A percentile compares a stretch with the other conserved stretches of the same genome.
These are phyloP conservation scores for Macrophomina phaseolina DNA, from an alignment of 2,329 filamentous ascomycete species.

Conservation along the genomic window DNA sequence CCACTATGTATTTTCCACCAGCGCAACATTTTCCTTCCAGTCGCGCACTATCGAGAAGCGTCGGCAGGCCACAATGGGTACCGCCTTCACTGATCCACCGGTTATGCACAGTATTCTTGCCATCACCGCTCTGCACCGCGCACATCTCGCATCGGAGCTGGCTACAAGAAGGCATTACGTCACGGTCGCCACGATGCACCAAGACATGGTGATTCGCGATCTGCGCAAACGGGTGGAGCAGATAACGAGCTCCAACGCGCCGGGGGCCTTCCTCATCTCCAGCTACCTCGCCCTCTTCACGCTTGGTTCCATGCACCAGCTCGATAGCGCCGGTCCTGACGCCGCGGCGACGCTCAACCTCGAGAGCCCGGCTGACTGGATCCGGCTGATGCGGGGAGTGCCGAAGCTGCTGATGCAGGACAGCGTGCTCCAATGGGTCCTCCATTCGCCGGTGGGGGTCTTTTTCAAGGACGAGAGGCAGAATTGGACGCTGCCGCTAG, in stretches of 20 bases:
- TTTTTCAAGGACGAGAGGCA: neutral
- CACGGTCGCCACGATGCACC: neutral
- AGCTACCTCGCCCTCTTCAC: slow-evolving; percentile 9
- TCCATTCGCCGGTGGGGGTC: slow-evolving; percentile 3
- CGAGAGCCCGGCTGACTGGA: slow-evolving; percentile 2
- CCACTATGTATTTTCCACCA: slow-evolving; percentile 39
- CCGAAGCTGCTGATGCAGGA: slow-evolving; percentile 6
- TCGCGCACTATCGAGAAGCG: slow-evolving; percentile 31
- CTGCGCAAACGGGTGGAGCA: slow-evolving; percentile 2
- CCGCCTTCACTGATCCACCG: slow-evolving; percentile 50
- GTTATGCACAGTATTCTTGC: slow-evolving; percentile 52
- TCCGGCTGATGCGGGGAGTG: slow-evolving; percentile 13
- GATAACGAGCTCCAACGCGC: slow-evolving; percentile 10
- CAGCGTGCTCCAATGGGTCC: slow-evolving; percentile 13
- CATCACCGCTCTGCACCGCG: slow-evolving; percentile 49
- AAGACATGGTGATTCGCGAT: neutral
- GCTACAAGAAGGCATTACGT: neutral
- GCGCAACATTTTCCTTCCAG: slow-evolving; percentile 33
- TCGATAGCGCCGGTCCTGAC: neutral
- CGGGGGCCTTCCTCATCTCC: slow-evolving; percentile 12
- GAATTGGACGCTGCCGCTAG: neutral
- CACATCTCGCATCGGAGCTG: neutral
- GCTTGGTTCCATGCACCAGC: slow-evolving; percentile 7
- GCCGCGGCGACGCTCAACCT: neutral
- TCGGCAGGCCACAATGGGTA: slow-evolving; percentile 33